Base-by-base conservation (phyloP, 2,329 filamentous ascomycete species). In the Venturia nashicola region DNA sequence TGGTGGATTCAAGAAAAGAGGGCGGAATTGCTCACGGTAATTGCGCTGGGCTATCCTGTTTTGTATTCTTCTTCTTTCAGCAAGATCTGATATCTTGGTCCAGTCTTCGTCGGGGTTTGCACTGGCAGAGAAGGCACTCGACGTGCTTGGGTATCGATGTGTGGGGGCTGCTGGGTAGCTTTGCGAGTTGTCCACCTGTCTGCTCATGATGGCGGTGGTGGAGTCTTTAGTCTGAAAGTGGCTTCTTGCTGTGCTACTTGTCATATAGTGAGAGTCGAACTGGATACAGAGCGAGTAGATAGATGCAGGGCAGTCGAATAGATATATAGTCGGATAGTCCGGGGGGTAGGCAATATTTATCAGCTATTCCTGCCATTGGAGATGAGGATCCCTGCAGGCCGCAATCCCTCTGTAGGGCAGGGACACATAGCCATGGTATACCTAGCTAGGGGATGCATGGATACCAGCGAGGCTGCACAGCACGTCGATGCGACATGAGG, bases 11-110 rank as follows among this genome's bases (percentile, higher is more conserved):
- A 39, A 40, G 34, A 18, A 23, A 42, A 48, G 16, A 36, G n/a
- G 16, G 40, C 9, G 63, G 9, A 62, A 23, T 43, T 11, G 83
- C 86, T 74, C 81, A 96, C 91, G 91, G 80, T 97, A 97, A 80
- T 96, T 96, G 72, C 92, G 88, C 79, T 97, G 93, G 69, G 93
- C 93, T 82, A 97, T 97, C 70, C 93, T 87, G 79, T 97, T 97
- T 78, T 97, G 92, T 79, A 97, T 96, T 73, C 92, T 85, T 71
- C 92, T 83, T 72, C 94, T 87, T 79, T 97, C 93, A 61, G 92
- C 93, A 66, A 97, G 86, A 76, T 97, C 93, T 65, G 93, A 96
- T 75, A 97, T 96, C 85, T 97, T 96, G 73, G 93, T 97, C 93
- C 93, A 97, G 79, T 97, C 93, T 79, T 97, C 93, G 73, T 97